Evolutionary conservation across 2,329 filamentous ascomycete genomes (phyloP), one percentile per base, ranked within the genome.

Genomic region (Aspergillus ustus): DNA sequence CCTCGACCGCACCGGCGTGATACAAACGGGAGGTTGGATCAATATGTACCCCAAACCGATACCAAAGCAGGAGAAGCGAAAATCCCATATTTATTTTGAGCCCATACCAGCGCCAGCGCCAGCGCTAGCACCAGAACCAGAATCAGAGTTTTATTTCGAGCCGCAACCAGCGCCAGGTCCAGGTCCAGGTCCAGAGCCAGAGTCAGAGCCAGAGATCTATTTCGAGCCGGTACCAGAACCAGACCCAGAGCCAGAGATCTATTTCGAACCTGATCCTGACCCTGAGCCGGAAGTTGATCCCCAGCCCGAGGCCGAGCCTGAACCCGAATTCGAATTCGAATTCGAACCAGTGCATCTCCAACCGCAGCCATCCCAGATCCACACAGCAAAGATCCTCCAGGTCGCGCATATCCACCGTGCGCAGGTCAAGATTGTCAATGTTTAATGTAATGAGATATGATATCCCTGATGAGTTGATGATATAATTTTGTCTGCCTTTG

Each of bases 1-100:
- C 63, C 96, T 96, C 67, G 94, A 99, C 75, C 87, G 94, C 51
- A 85, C 83, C 9, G 91, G 91, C 0, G 81, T 94, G 61, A 83
- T 97, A 37, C 50, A 50, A 8, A 44, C 50, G 7, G 54, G 54
- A 1, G 59, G 54, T 0, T 20, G 51, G 17, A 76, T 93, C 45
- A 81, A 91, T 44, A 92, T 90, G 74, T 94, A 95, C 70, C 82
- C 82, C 3, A 59, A 59, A 6, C 43, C 58, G 7, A 49, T 44
- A 15, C 28, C 52, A 0, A 25, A 25, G 25, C n/a, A n/a, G n/a
- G n/a, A n/a, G n/a, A n/a, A n/a, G n/a, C n/a, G n/a, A 37, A 13
- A 37, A 37, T 6, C 4, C 9, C 3, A 37, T 8, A 37, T 2
- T 8, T 37, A 7, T 37, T 2, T 8, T 13, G 15, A 37, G 31